Evolutionary conservation across 1,139 yeast species (phyloP).

Genomic region (Sugiyamaella xylanicola): DNA sequence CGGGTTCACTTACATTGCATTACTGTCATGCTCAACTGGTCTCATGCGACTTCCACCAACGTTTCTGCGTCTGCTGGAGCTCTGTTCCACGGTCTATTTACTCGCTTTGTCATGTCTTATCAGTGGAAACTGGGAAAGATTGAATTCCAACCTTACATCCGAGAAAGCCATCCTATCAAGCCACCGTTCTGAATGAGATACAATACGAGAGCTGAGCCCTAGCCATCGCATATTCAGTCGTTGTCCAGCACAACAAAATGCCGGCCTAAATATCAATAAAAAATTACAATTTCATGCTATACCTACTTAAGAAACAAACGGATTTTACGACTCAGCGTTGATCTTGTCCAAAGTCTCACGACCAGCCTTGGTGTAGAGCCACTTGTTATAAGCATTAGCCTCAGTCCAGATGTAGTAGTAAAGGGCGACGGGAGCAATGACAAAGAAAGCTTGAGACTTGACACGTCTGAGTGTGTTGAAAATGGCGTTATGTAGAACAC

Average conservation of each 20-base stretch:
- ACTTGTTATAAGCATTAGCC: slow-evolving; percentile 89
- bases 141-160: too few species aligned
- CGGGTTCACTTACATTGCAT: too few species aligned
- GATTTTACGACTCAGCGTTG: slow-evolving; percentile 29
- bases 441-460: slow-evolving; percentile 78
- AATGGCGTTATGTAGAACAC: slow-evolving; percentile 79
- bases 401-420: slow-evolving; percentile 87
- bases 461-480: slow-evolving; percentile 96
- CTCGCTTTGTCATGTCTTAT: too few species aligned
- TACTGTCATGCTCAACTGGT: too few species aligned
- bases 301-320: background rate
- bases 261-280: too few species aligned
- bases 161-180: too few species aligned
- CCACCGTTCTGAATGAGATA: too few species aligned
- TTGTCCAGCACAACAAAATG: too few species aligned
- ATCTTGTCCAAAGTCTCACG: slow-evolving; percentile 47
- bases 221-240: background rate
- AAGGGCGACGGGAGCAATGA: slow-evolving; percentile 73
- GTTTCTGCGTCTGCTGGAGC: too few species aligned
- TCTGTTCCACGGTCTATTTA: too few species aligned
- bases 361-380: slow-evolving; percentile 96
- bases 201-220: background rate
- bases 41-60: too few species aligned
- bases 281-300: slow-evolving; percentile 9
- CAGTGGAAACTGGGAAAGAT: too few species aligned